Evolutionary conservation across 2,329 filamentous ascomycete species (phyloP), one percentile per base, ranked within the genome.

Genomic region (Elsinoe australis): DNA sequence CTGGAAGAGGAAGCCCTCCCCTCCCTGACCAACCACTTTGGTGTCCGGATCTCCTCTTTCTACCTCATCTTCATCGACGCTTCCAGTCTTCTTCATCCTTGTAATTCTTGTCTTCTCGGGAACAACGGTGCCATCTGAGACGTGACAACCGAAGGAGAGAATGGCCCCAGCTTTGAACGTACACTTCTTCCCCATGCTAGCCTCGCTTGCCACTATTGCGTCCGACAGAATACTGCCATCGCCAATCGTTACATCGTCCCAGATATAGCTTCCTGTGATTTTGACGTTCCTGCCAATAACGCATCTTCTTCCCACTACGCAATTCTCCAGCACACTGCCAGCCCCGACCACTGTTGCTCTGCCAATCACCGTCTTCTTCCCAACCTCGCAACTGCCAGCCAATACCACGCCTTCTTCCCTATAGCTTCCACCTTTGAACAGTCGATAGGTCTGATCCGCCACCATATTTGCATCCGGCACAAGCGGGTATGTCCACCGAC

Each of bases 401-500:
- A 94, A 67, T 24, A 80, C 76, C 1, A 94, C 87, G 9, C 82
- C 81, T 49, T 84, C 78, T 65, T 95, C 89, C 54, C 85, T 79
- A 60, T 88, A 89, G 15, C 87, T 74, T 29, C 80, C 80, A 21
- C 83, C 78, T 51, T 79, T 80, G 51, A 78, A 74, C 49, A 83
- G 73, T 54, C 79, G 78, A 64, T 92, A 95, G 1, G 79, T 80
- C 56, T 95, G 86, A 33, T 79, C 83, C 1, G 79, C 76, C 1
- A 92, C 70, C 17, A 95, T 69, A 59, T 96, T 95, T 61, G 82
- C 89, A 61, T 95, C 89, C 2, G 90, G 90, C 49, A 87, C 84
- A 33, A 95, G 75, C 1, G 92, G 90, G 58, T 88, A 92, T 7
- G 87, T 82, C 87, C 87, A 95, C 51, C 89, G 76, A 39, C 80